phyloP scores from a whole-genome alignment of 2,329 filamentous ascomycete genomes.

The Colletotrichum higginsianum region DNA sequence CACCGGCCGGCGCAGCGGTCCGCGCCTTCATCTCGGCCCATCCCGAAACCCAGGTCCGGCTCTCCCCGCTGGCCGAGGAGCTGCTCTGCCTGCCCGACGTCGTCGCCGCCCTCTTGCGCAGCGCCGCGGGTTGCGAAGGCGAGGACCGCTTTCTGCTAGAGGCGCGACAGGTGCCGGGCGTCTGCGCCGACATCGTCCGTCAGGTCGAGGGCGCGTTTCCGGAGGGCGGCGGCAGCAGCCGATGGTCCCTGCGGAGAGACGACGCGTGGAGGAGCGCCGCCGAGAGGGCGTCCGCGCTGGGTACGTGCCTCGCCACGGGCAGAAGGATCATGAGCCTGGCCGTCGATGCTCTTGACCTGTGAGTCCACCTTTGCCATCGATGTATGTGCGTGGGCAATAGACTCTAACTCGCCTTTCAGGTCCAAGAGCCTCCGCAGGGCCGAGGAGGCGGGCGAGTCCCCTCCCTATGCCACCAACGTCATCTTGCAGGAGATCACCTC shows the following conservation, averaged over 20 bases:
- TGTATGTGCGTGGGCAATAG: too few species aligned
- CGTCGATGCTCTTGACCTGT: conserved; percentile 24
- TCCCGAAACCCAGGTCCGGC: neutral
- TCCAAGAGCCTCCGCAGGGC: conserved; percentile 15
- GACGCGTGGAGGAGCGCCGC: neutral
- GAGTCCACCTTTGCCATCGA: neutral
- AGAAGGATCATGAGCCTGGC: conserved; percentile 20
- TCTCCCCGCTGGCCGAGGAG: conserved; percentile 22
- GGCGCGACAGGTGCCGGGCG: neutral
- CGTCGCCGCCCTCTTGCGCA: neutral
- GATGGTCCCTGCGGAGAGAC: neutral
- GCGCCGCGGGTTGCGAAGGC: neutral
- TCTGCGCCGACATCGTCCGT: conserved; percentile 14
- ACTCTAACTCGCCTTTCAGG: conserved; percentile 1
- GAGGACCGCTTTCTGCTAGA: conserved; percentile 7
- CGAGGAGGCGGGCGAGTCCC: conserved; percentile 31
- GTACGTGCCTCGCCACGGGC: neutral
- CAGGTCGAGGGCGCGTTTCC: neutral
- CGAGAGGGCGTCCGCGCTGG: neutral
- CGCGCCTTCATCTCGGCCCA: conserved; percentile 3
- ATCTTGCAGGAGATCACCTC: conserved; percentile 30
- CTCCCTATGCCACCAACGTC: conserved; percentile 31
- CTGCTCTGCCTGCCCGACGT: conserved; percentile 5
- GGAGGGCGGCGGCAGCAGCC: neutral
- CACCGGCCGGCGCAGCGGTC: neutral